These are phyloP conservation scores for Umbelopsis isabellina DNA, from an alignment of 192 early-diverging fungal genomes.

Conservation along the genomic window DNA sequence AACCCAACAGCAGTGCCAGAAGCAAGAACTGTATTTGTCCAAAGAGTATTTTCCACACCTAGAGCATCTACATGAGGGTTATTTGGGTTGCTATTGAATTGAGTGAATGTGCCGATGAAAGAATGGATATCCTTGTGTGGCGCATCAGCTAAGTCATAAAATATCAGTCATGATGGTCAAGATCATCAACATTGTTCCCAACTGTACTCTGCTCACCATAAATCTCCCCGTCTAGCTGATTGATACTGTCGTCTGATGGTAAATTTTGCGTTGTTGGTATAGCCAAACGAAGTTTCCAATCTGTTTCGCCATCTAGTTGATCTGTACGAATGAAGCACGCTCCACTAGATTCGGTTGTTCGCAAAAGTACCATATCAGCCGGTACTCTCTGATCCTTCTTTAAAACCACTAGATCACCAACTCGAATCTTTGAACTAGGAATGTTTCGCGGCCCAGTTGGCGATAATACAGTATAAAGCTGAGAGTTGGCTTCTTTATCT, in stretches of 20 bases:
- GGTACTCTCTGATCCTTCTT: conserved; percentile 89
- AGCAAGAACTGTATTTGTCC: conserved; percentile 94
- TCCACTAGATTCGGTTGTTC: conserved; percentile 81
- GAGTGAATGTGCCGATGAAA: conserved; percentile 79
- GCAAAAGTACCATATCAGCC: conserved; percentile 86
- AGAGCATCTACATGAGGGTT: conserved; percentile 65
- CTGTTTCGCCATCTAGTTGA: conserved; percentile 97
- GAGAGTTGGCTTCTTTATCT: conserved; percentile 91
- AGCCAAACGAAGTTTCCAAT: conserved; percentile 93
- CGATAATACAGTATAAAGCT: conserved; percentile 72
- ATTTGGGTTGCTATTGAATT: conserved; percentile 22
- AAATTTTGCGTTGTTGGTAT: conserved; percentile 82
- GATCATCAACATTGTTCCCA: background rate
- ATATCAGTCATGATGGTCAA: background rate
- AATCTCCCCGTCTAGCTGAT: conserved; percentile 67
- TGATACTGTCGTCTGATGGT: conserved; percentile 58
- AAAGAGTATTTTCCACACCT: conserved; percentile 88
- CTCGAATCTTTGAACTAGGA: conserved; percentile 81
- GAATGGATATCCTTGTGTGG: conserved; percentile 95
- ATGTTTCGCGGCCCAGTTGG: conserved; percentile 58
- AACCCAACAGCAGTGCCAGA: conserved; percentile 87
- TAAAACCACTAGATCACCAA: conserved; percentile 86
- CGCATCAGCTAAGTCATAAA: conserved; percentile 64
- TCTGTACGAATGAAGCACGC: conserved; percentile 96
- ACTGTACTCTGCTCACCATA: conserved; percentile 56